Conservation (phyloP, 805 yeast genomes). For the Yamadazyma phyllophila region DNA sequence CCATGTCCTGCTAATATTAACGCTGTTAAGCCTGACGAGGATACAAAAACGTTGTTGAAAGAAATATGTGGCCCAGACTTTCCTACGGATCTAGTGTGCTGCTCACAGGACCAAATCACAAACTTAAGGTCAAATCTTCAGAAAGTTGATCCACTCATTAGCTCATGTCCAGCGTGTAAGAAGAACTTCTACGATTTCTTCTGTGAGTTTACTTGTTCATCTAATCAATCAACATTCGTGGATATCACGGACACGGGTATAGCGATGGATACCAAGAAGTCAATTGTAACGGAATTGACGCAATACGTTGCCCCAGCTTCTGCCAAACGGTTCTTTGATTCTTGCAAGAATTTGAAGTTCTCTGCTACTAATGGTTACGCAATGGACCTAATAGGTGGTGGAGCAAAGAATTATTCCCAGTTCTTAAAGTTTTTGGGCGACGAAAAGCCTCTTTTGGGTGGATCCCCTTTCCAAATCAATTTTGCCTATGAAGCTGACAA, state of each 20-base stretch:
- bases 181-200: slow-evolving; percentile 81
- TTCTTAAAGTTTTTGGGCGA: slow-evolving; percentile 91
- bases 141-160: slow-evolving; percentile 39
- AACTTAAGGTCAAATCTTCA: slow-evolving; percentile 52
- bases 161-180: slow-evolving; percentile 82
- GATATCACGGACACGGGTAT: slow-evolving; percentile 56
- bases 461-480: slow-evolving; percentile 93
- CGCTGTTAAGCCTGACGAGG: slow-evolving; percentile 48
- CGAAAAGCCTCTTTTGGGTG: slow-evolving; percentile 90
- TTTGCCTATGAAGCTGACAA: slow-evolving; percentile 47
- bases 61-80: slow-evolving; percentile 75
- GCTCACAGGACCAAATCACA: slow-evolving; percentile 61
- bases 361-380: slow-evolving; percentile 94
- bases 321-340: slow-evolving; percentile 69
- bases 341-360: slow-evolving; percentile 87
- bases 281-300: slow-evolving; percentile 69
- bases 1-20: slow-evolving; percentile 68
- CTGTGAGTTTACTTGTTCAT: slow-evolving; percentile 87
- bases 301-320: slow-evolving; percentile 56
- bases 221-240: slow-evolving; percentile 73
- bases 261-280: slow-evolving; percentile 49
- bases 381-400: slow-evolving; percentile 98
- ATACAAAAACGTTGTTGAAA: slow-evolving; percentile 44
- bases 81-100: slow-evolving; percentile 58
- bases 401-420: slow-evolving; percentile 69